Evolutionary conservation across 176 grass and related monocot genomes (phyloP).

Genomic region (barley (Hordeum vulgare)): MorexV3_pseudomolecules_assembly NC_058522.1:565807245-565807744

Average conservation of each 20-base stretch:
- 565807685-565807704: not conserved
- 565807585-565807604: not conserved
- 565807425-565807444: not conserved
- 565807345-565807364: constrained; percentile 40
- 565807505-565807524: constrained; percentile 78
- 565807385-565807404: constrained; percentile 29
- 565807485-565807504: constrained; percentile 81
- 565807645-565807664: not conserved
- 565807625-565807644: constrained; percentile 9
- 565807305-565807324: constrained; percentile 77
- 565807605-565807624: not conserved
- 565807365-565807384: constrained; percentile 32
- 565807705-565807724: not conserved
- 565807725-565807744: not conserved
- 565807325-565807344: constrained; percentile 40
- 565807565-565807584: not conserved
- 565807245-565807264: constrained; percentile 52
- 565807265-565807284: constrained; percentile 79
- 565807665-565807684: not conserved
- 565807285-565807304: constrained; percentile 95
- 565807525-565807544: constrained; percentile 15
- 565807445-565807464: constrained; percentile 35
- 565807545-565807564: not conserved
- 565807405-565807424: not conserved
- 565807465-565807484: constrained; percentile 59